phyloP scores from a whole-genome alignment of 257 asterid genomes.

The Nicotiana tabacum region DNA sequence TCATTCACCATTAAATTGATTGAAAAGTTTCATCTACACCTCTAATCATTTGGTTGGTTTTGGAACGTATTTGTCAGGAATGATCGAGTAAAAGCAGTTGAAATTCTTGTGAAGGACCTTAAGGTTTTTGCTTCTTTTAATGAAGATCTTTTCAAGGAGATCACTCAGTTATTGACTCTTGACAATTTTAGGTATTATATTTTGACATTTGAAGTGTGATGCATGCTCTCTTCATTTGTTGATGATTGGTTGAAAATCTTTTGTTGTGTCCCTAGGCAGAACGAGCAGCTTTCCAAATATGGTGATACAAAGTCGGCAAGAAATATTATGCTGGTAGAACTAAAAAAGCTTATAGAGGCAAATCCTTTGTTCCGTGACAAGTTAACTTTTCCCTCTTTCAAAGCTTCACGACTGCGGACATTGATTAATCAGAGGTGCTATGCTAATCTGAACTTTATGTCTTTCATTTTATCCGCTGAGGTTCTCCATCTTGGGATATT shows the following conservation, averaged over 20 bases:
- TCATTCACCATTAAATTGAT: background rate
- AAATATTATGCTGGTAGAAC: constrained; percentile 80
- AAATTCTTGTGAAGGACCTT: constrained; percentile 88
- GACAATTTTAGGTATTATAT: constrained; percentile 72
- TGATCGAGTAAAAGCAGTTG: constrained; percentile 88
- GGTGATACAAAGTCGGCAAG: constrained; percentile 95
- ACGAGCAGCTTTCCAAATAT: constrained; percentile 92
- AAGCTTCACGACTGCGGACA: constrained; percentile 85
- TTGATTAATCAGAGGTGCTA: constrained; percentile 84
- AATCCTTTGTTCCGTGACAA: constrained; percentile 89
- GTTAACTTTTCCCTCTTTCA: constrained; percentile 72
- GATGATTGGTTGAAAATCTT: constrained; percentile 13
- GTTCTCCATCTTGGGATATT: background rate
- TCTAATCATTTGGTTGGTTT: constrained; percentile 2
- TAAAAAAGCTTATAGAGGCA: constrained; percentile 88
- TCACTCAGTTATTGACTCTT: constrained; percentile 74
- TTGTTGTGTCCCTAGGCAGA: constrained; percentile 56
- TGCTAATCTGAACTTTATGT: constrained; percentile 1
- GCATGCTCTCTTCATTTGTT: background rate
- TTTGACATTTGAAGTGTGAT: constrained; percentile 6
- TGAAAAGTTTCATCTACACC: background rate
- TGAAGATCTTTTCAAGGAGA: constrained; percentile 94
- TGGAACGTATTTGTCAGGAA: constrained; percentile 45
- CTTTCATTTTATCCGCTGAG: constrained; percentile 10
- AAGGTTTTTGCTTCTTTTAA: constrained; percentile 89